Base-by-base conservation (phyloP, 2,329 filamentous ascomycete species). In the Dendryphion nanum region DNA sequence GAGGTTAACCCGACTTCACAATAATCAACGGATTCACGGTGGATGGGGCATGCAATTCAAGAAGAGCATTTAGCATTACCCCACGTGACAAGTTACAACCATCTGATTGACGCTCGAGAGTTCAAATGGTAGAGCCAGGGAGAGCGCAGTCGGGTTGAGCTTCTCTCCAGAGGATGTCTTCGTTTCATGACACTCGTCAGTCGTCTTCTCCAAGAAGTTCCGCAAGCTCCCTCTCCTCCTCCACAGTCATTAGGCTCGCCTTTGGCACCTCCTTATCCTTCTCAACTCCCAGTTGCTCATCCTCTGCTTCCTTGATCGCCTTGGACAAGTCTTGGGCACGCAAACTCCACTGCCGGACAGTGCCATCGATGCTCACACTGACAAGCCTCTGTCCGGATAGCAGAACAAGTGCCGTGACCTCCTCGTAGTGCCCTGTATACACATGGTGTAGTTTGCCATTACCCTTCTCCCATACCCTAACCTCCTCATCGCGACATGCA, bases 211-310 rank as follows among this genome's bases (percentile, higher is more conserved):
- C 88, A 87, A 98, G 87, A 61, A 98, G 69, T 48, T 90, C 93
- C 12, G 89, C 90, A 48, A 98, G 73, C 65, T 97, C 93, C 4
- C 86, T 84, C 66, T 97, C 91, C 64, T 98, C 93, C 53, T 97
- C 91, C 10, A 81, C 31, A 12, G 31, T 33, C 31, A 33, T 19
- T 15, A 33, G 18, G 18, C 18, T 33, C 12, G 7, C 17, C 31
- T 13, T 21, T 20, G 18, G 12, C 10, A 10, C 6, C 31, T 21
- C 31, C 7, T 65, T 64, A 38, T 50, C 58, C 41, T 71, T 64
- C 19, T 72, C 65, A 36, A 69, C 66, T 35, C 73, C 73, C 30
- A 72, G 67, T 35, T 72, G 65, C 40, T 70, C 69, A 30, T 70
- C 64, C 45, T 79, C 73, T 30, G 74, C 64, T 31, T 73, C 69